These are phyloP conservation scores for Toxicodendron radicans DNA, from an alignment of 345 rosid genomes.

Conservation along the genomic window DNA sequence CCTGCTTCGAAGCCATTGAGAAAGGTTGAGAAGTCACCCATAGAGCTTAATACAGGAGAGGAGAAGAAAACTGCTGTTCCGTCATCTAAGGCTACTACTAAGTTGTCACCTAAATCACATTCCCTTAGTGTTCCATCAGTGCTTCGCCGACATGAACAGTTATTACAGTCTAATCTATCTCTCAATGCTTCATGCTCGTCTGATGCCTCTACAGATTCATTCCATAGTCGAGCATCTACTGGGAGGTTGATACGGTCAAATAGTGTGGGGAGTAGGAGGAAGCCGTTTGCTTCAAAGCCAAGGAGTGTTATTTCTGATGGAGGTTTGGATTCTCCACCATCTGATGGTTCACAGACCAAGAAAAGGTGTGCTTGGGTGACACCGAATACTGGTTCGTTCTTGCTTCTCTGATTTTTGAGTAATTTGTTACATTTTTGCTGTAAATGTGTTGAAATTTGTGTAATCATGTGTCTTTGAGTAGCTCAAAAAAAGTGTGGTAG, in stretches of 20 bases:
- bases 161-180: conserved; percentile 62
- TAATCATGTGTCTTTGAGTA: not conserved
- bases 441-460: not conserved
- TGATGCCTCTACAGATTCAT: conserved; percentile 88
- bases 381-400: conserved; percentile 65
- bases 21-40: conserved; percentile 49
- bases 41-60: conserved; percentile 29
- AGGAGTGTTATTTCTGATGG: conserved; percentile 76
- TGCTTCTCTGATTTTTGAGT: conserved; percentile 16
- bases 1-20: conserved; percentile 60
- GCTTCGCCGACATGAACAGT: conserved; percentile 71
- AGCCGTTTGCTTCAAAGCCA: conserved; percentile 54
- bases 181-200: conserved; percentile 87
- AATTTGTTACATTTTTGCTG: not conserved
- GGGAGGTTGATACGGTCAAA: conserved; percentile 61
- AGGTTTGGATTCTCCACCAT: conserved; percentile 58
- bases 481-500: not conserved
- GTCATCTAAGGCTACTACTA: conserved; percentile 30
- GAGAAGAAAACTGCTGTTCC: conserved; percentile 38
- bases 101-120: conserved; percentile 53
- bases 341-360: conserved; percentile 50
- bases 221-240: conserved; percentile 79
- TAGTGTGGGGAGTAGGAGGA: conserved; percentile 59
- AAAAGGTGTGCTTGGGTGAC: conserved; percentile 93
- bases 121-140: conserved; percentile 51